A percentile compares a stretch with the other conserved stretches of the same genome.
Conservation (phyloP, 192 early-diverging fungal genomes). For the Mycoemilia scoparia region DNA sequence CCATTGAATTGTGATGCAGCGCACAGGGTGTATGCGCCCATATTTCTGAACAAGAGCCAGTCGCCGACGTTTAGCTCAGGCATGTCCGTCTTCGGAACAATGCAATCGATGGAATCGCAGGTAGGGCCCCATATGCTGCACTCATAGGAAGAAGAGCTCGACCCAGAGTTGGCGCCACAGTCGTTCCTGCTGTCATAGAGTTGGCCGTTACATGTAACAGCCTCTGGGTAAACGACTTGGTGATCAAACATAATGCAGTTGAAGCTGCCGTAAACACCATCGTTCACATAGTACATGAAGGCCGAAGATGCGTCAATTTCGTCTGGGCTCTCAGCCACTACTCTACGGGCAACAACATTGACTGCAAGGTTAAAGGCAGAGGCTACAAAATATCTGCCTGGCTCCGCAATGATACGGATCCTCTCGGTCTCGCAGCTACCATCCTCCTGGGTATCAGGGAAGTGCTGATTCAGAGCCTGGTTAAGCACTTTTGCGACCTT, state of each 20-base stretch:
- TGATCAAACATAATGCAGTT: slow-evolving; percentile 99
- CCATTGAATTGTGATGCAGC: slow-evolving; percentile 79
- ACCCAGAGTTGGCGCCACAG: neutral
- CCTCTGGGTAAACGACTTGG: slow-evolving; percentile 47
- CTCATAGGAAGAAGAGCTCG: slow-evolving; percentile 3
- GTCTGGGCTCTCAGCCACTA: slow-evolving; percentile 2
- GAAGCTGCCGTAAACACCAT: slow-evolving; percentile 95
- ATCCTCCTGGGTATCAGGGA: slow-evolving; percentile 51
- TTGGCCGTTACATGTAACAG: slow-evolving; percentile 34
- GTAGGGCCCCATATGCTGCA: slow-evolving; percentile 93
- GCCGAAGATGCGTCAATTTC: slow-evolving; percentile 18
- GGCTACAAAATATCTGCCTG: slow-evolving; percentile 89
- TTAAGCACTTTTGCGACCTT: slow-evolving; percentile 62
- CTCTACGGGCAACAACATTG: slow-evolving; percentile 78
- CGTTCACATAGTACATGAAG: slow-evolving; percentile 89
- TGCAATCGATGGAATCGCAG: slow-evolving; percentile 96
- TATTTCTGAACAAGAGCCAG: slow-evolving; percentile 86
- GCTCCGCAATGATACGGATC: slow-evolving; percentile 92
- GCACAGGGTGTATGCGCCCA: slow-evolving; percentile 94
- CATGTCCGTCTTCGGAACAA: slow-evolving; percentile 42
- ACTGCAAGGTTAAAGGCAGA: slow-evolving; percentile 88
- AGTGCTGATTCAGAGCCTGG: slow-evolving; percentile 56
- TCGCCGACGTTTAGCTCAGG: slow-evolving; percentile 83
- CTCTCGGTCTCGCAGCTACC: slow-evolving; percentile 14
- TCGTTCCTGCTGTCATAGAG: slow-evolving; percentile 11